A percentile compares a stretch with the other conserved stretches of the same genome.
These are phyloP conservation scores for Nemania abortiva DNA, from an alignment of 2,329 filamentous ascomycete genomes.

Conservation along the genomic window DNA sequence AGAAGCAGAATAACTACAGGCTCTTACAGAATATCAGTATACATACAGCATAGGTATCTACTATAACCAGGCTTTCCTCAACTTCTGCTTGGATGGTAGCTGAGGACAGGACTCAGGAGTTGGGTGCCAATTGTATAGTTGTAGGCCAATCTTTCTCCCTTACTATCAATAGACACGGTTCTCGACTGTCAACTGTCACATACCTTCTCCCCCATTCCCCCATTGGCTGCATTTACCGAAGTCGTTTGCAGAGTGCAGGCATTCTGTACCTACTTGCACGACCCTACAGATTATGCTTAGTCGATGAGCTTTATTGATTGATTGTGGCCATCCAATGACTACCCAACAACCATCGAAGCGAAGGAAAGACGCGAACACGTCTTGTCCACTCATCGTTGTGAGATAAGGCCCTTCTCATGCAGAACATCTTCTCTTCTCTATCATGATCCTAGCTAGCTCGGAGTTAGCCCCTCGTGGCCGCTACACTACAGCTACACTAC, in stretches of 20 bases:
- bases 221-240: slow-evolving; percentile 5
- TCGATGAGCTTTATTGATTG: neutral
- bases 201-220: neutral
- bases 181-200: too few relatives aligned
- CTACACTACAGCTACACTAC: neutral
- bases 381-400: neutral
- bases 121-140: too few relatives aligned
- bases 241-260: neutral
- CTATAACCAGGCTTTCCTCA: too few relatives aligned
- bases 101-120: too few relatives aligned
- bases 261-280: neutral
- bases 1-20: too few relatives aligned
- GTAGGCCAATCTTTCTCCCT: slow-evolving; percentile 8
- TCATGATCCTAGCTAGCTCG: neutral
- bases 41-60: too few relatives aligned
- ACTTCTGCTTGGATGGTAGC: too few relatives aligned
- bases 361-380: neutral
- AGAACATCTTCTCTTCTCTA: neutral
- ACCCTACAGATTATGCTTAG: neutral
- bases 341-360: neutral
- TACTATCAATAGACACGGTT: neutral
- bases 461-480: neutral
- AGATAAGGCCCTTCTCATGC: neutral
- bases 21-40: too few relatives aligned
- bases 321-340: too few relatives aligned